phyloP scores from a whole-genome alignment of 768 basidiomycete species.

The Phaffia tasmanica region DNA sequence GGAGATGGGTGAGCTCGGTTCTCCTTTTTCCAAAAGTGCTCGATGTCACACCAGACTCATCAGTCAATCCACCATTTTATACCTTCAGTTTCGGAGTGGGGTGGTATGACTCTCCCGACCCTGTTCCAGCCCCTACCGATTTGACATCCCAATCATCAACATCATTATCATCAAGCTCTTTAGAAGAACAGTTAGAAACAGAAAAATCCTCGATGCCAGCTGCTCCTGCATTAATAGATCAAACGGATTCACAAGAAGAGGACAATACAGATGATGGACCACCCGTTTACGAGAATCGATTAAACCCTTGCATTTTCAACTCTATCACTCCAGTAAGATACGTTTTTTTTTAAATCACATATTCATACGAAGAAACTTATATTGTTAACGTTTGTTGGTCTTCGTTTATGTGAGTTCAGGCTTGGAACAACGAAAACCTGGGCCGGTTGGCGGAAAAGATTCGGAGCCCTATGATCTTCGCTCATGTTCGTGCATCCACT shows the following conservation, averaged over 20 bases:
- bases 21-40: neutral
- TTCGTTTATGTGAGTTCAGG: slow-evolving; percentile 43
- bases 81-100: slow-evolving; percentile 19
- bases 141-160: neutral
- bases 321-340: slow-evolving; percentile 21
- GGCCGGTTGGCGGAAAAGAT: slow-evolving; percentile 93
- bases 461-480: slow-evolving; percentile 88
- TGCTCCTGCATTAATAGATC: neutral
- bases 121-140: neutral
- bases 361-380: no score
- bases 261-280: slow-evolving; percentile 1
- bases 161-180: neutral
- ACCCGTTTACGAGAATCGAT: slow-evolving; percentile 7
- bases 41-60: neutral
- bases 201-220: neutral
- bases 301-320: slow-evolving; percentile 22
- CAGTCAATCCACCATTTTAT: neutral
- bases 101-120: slow-evolving; percentile 15
- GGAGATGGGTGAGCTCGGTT: slow-evolving; percentile 10
- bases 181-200: neutral
- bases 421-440: slow-evolving; percentile 93
- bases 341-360: no score
- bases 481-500: slow-evolving; percentile 87
- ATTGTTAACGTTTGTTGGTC: no score
- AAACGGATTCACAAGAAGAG: slow-evolving; percentile 7